phyloP scores from a whole-genome alignment of 805 yeast genomes.

The Yarrowia keelungensis region DNA sequence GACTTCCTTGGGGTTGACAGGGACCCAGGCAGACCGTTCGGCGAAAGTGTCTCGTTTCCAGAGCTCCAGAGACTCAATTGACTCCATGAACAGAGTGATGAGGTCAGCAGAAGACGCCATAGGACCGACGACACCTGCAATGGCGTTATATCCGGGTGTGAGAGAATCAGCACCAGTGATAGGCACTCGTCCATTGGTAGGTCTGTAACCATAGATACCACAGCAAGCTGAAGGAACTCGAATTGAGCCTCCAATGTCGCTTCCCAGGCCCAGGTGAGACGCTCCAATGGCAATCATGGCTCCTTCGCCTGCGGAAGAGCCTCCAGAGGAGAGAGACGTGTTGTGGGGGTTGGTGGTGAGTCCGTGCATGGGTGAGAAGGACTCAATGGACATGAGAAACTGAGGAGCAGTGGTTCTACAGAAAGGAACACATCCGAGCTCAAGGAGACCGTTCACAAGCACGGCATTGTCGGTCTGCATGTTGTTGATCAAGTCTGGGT shows the following conservation, averaged over 20 bases:
- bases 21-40: slow-evolving; percentile 60
- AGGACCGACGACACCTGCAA: slow-evolving; percentile 59
- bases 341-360: slow-evolving; percentile 57
- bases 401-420: slow-evolving; percentile 63
- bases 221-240: slow-evolving; percentile 58
- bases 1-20: slow-evolving; percentile 48
- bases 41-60: slow-evolving; percentile 58
- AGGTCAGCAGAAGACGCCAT: slow-evolving; percentile 53
- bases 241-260: slow-evolving; percentile 63
- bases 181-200: slow-evolving; percentile 55
- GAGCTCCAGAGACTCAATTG: slow-evolving; percentile 54
- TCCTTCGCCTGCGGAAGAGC: slow-evolving; percentile 67
- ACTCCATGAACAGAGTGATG: slow-evolving; percentile 53
- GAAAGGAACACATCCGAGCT: slow-evolving; percentile 61
- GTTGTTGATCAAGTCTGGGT: slow-evolving; percentile 49
- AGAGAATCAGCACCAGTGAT: slow-evolving; percentile 50
- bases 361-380: slow-evolving; percentile 56
- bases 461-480: slow-evolving; percentile 48
- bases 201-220: slow-evolving; percentile 59
- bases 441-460: slow-evolving; percentile 54
- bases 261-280: slow-evolving; percentile 60
- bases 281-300: slow-evolving; percentile 56
- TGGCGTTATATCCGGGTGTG: slow-evolving; percentile 51
- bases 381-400: slow-evolving; percentile 60
- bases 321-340: slow-evolving; percentile 57